Evolutionary conservation across 225 moss, liverwort and hornwort species (phyloP), one percentile per base, ranked within the genome.

Genomic region (Bryum argenteum): DNA sequence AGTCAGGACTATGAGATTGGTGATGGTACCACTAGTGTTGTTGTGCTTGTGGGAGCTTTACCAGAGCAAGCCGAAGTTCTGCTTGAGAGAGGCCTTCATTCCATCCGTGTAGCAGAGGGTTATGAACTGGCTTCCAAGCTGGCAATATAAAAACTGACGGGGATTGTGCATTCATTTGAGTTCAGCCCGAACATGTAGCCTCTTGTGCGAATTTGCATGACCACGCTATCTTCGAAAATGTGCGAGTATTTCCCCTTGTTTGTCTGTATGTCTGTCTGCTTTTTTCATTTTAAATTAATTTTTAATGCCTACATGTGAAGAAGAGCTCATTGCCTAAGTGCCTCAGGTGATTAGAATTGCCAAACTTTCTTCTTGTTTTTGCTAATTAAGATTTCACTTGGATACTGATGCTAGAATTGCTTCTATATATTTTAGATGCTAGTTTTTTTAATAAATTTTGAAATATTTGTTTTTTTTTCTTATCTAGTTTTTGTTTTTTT

Each of bases 61-160:
- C 75, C 94, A 24, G 97, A 98, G 79, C 97, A 98, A 81, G 94
- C 97, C 0, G 97, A 98, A 69, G 90, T 92, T 28, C 78, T 98
- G 2, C 87, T 98, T 15, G 97, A 98, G 63, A 79, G 97, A 65
- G 97, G 97, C 22, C 94, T 98, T 73, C 97, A 98, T 38, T 94
- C 97, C 48, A 98, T 98, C 75, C 91, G 97, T 54, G 90, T 98
- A 40, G 97, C 97, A 33, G 97, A 98, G 79, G 97, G 97, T 70
- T 98, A 98, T 66, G 97, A 98, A 78, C 84, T 98, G 90, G 97
- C 97, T n/a, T 98, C 94, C 24, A 98, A 92, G 86, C 88, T 98
- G 66, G 97, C 97, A 9, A 89, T 89, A 43, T 94, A 92, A 8
- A 79, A 94, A 64, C 89, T 98, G 22, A 78, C 86, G 13, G 80